Base-by-base conservation (phyloP, 108 stramenopile genomes). In the Nitzschia sp. region DNA sequence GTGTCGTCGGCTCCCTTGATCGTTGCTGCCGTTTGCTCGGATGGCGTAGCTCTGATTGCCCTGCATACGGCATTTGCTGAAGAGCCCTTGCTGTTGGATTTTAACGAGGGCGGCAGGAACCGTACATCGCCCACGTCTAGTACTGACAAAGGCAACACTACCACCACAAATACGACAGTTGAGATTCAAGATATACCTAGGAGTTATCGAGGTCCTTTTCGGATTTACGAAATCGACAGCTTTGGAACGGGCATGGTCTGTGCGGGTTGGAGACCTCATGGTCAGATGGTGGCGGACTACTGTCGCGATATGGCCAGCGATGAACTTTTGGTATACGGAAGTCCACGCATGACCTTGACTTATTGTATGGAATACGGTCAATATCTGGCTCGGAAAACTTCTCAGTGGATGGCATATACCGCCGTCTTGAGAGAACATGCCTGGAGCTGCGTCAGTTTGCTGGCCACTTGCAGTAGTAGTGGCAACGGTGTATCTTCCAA, bases 251-350 rank as follows among this genome's bases (percentile, higher is more conserved):
- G 46, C 27, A 30, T 92, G 54, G 68, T 85, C 15, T 81, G 83
- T 54, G 79, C 85, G 19, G 91, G 91, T 32, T 92, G 91, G 91
- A 72, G 91, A 45, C 77, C 91, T 3, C 87, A 92, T 77, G 77
- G 84, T 25, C 78, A 84, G 57, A 28, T 51, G 8, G 47, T 92
- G 62, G 69, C 76, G 3, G 68, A 79, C 38, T 73, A 75, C 26
- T 71, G 80, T 3, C 74, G 81, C 53, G 54, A 72, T 9, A 35
- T 92, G n/a, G 77, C 81, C 30, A 58, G 51, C n/a, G 70, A 79
- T 11, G 87, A 92, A 70, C 35, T 67, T 0, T 55, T 58, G 6
- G 28, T 75, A 2, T 87, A 76, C 66, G 83, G 86, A 6, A 5
- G 27, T 46, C 54, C 31, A 13, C 55, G 53, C 3, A n/a, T 24